These are phyloP conservation scores for Cyathus striatus DNA, from an alignment of 768 basidiomycete genomes.

Conservation along the genomic window DNA sequence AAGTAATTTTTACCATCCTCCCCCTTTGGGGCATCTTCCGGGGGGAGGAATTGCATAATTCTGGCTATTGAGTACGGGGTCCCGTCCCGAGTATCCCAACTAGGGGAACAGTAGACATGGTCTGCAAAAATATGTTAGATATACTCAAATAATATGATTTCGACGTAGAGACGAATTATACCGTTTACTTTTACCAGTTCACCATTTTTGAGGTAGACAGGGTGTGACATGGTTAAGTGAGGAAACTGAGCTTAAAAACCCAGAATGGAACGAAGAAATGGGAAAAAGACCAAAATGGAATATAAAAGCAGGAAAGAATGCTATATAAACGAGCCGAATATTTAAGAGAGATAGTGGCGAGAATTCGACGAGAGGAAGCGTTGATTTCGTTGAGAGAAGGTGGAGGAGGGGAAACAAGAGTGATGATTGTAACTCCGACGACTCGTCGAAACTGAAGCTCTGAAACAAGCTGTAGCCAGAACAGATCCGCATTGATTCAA, in stretches of 20 bases:
- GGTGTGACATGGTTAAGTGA: slow-evolving; percentile 32
- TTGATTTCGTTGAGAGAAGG: slow-evolving; percentile 25
- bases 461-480: neutral
- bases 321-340: slow-evolving; percentile 14
- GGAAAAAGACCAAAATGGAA: slow-evolving; percentile 25
- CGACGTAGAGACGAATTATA: slow-evolving; percentile 24
- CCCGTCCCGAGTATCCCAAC: slow-evolving; percentile 88
- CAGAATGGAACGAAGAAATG: slow-evolving; percentile 18
- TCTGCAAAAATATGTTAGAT: slow-evolving; percentile 54
- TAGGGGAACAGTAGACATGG: slow-evolving; percentile 95
- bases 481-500: neutral
- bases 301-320: slow-evolving; percentile 12
- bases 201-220: slow-evolving; percentile 73
- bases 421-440: slow-evolving; percentile 40
- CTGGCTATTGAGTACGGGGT: slow-evolving; percentile 94
- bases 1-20: slow-evolving; percentile 62
- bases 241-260: slow-evolving; percentile 21
- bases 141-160: slow-evolving; percentile 6
- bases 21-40: slow-evolving; percentile 65
- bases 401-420: slow-evolving; percentile 35
- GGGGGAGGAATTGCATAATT: slow-evolving; percentile 94
- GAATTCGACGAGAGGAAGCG: slow-evolving; percentile 14
- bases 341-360: slow-evolving; percentile 12
- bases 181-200: slow-evolving; percentile 85
- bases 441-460: slow-evolving; percentile 12